Evolutionary conservation across 768 basidiomycete species (phyloP), one percentile per base, ranked within the genome.

Genomic region (Naganishia vaughanmartiniae): DNA sequence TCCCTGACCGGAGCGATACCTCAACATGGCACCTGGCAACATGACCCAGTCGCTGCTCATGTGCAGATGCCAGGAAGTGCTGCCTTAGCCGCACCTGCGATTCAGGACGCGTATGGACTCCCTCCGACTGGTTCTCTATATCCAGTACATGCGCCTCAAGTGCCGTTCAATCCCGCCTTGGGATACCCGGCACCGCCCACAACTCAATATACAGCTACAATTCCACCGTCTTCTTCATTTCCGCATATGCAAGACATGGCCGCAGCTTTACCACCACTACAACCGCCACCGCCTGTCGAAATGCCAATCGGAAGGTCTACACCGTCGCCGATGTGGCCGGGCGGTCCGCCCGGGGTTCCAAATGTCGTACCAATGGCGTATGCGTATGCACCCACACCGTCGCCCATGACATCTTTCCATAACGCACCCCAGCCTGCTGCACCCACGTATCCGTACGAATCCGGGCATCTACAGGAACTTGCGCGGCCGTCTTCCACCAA

Each of bases 201-300:
- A 17, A 24, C 15, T n/a, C 36, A 24, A n/a, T 71, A 71, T 42
- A 55, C 70, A 31, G 26, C 33, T 9, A 30, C 36, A 21, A 31
- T 66, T 12, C 66, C 66, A 6, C 71, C 71, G 12, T 60, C 71
- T 15, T 67, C 66, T 12, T 72, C 71, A 21, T 72, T 72, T 39
- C 71, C 71, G 31, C 66, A 72, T n/a, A 24, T 72, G 39, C 24
- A 42, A 26, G 66, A 67, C n/a, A n/a, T 58, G 15, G 68, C 56
- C 15, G 45, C 31, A 33, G 30, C 67, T 39, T 30, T 48, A 24
- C 68, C 68, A n/a, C 24, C 28, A 30, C 15, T 54, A 21, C 54
- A 48, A 21, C 54, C 65, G 19, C 51, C 65, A 5, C 51, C 51
- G 19, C n/a, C 48, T 26, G 48, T 53, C 26, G 48, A 66, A 36